Base-by-base conservation (phyloP, 1,139 yeast genomes). In the Lodderomyces theae region DNA sequence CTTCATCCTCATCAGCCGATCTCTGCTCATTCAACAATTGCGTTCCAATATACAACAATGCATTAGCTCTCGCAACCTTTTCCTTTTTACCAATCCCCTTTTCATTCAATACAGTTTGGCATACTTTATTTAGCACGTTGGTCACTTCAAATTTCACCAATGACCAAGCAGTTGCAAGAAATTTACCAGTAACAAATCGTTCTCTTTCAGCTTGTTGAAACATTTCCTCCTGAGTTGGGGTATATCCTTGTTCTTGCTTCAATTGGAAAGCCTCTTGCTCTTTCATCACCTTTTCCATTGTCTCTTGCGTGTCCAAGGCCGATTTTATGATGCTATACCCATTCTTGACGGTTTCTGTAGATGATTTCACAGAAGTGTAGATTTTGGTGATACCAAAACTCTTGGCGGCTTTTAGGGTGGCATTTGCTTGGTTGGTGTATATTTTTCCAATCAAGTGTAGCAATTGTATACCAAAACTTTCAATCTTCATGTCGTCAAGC, bases 101-200 rank as follows among this genome's bases (percentile, higher is more conserved):
- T 51, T 84, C 89, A 43, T 72, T 69, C 45, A 85, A 64, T 1
- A 85, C 64, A 45, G 63, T 68, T 43, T 78, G 76, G 54, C 87
- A 80, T 9, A 84, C 90, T 48, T 78, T 82, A 50, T 79, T 78
- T 50, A 85, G 63, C 5, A 83, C 77, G 21, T 81, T 77, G 36
- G 82, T 80, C 36, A 84, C 80, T 60, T 85, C 95, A 54, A 78
- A 84, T 52, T 81, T 83, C 12, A 88, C 80, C 32, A 86, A 73
- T 1, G 84, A 86, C 95, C 95, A 85, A 17, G 86, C 88, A 8
- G 87, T 82, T 13, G 84, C 85, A 42, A 85, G 69, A 40, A 85
- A 72, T 58, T 85, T 84, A 21, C 94, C 92, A 3, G 85, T 82
- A 60, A 83, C 74, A 26, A 74, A 64, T 41, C 83, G 69, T 55